Base-by-base conservation (phyloP, 352 stramenopile genomes). In the Blastocystis sp. region DNA sequence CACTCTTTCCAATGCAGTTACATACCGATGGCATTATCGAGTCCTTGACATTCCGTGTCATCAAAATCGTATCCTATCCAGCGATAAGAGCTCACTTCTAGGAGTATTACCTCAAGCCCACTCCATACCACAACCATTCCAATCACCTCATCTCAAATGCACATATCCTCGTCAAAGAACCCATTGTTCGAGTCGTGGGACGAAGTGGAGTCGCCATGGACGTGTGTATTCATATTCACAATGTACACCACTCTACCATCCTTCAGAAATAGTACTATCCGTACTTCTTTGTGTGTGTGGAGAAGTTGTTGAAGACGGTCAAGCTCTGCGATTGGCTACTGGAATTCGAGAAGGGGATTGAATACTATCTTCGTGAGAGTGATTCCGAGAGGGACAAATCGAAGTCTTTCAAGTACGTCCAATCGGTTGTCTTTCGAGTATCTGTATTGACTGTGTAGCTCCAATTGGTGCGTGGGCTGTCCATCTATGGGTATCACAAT, bases 141-240 rank as follows among this genome's bases (percentile, higher is more conserved):
- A 7, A 56, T 17, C 0, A 17, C 0, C 48, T 56, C 5, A 17
- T 14, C 0, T 56, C 48, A 7, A 56, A 56, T 14, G 14, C 5
- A 17, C 38, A 14, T 40, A 71, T 76, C 41, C 52, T 69, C 45
- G 28, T 84, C 45, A 41, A 52, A 28, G 53, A 84, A 45, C 74
- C 74, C 5, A 69, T 84, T 11, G 53, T 84, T 67, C 74, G 74
- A n/a, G 17, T 84, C 28, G 43, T 84, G 53, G 74, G 74, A 11
- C 19, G 74, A 61, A 56, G 60, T 38, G n/a, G 21, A 38, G n/a
- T 11, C 28, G 21, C 19, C 14, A 17, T 56, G 0, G 74, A 84
- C 53, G 69, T 84, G 9, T 84, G 74, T 52, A 56, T 84, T 17
- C 74, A 84, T 59, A 67, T 84, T 67, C 74, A 84, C 43, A 34